phyloP scores from a whole-genome alignment of 2,329 filamentous ascomycete species.

The Dryadomyces quercivorus region DNA sequence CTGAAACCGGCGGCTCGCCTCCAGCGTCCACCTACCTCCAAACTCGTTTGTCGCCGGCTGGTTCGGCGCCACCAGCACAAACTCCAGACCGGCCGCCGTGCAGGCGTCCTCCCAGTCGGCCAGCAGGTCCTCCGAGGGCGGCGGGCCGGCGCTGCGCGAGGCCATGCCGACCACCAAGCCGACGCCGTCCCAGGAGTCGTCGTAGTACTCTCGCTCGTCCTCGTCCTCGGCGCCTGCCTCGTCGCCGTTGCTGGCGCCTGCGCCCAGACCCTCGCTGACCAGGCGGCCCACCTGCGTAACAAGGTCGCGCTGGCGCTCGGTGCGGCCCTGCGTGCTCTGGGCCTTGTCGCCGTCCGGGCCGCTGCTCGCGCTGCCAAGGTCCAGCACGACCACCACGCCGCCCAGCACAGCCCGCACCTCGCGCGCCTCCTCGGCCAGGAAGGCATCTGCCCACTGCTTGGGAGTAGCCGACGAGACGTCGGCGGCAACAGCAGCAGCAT shows the following conservation, averaged over 20 bases:
- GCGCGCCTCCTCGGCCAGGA: constrained; percentile 46
- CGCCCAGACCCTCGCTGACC: constrained; percentile 51
- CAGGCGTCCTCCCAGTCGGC: constrained; percentile 52
- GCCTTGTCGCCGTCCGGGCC: background rate
- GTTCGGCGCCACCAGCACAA: constrained; percentile 37
- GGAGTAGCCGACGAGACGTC: constrained; percentile 17
- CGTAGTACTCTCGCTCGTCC: constrained; percentile 45
- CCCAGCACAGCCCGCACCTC: constrained; percentile 52
- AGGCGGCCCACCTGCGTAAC: constrained; percentile 42
- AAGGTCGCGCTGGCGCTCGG: constrained; percentile 23
- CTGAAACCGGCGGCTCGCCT: no score
- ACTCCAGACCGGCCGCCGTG: constrained; percentile 47
- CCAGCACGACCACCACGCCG: constrained; percentile 43
- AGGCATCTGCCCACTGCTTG: constrained; percentile 43
- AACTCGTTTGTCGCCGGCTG: constrained; percentile 38
- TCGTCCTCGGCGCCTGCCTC: constrained; percentile 31
- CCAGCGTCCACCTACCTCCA: constrained; percentile 37
- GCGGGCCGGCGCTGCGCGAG: constrained; percentile 14
- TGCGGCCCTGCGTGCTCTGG: background rate
- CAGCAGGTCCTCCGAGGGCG: constrained; percentile 21
- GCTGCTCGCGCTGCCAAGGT: constrained; percentile 17
- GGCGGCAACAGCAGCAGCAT: background rate
- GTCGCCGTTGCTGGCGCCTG: constrained; percentile 31
- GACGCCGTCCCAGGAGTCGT: constrained; percentile 47
- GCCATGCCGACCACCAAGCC: constrained; percentile 46